Conservation (phyloP, 2,329 filamentous ascomycete species). For the Aplosporella prunicola region DNA sequence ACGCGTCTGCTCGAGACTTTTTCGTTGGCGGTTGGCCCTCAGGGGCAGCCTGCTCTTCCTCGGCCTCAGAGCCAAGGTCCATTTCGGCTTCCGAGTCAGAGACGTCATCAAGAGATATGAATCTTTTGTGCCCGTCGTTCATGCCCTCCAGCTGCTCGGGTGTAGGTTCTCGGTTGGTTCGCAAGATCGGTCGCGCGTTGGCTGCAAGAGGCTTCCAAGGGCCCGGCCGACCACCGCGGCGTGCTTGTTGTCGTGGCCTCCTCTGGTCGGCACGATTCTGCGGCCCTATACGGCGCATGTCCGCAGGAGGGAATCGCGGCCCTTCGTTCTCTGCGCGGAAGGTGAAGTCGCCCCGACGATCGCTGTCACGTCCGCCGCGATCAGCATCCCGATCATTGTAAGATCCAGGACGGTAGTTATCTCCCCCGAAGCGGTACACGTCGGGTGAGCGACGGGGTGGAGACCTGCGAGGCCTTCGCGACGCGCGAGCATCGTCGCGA, state of each 20-base stretch:
- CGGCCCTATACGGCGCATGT: constrained; percentile 7
- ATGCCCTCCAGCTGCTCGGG: constrained; percentile 39
- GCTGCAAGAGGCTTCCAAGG: constrained; percentile 21
- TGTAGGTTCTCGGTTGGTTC: constrained; percentile 30
- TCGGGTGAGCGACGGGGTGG: constrained; percentile 5
- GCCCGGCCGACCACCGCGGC: constrained; percentile 1
- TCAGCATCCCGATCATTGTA: constrained; percentile 13
- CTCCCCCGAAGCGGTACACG: constrained; percentile 13
- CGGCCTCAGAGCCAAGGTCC: constrained; percentile 20
- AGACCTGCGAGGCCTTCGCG: constrained; percentile 6
- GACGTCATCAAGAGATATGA: constrained; percentile 31
- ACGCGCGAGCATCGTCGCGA: constrained; percentile 5
- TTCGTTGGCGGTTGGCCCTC: constrained; percentile 13
- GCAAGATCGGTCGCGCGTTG: constrained; percentile 37
- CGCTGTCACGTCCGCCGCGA: constrained; percentile 13
- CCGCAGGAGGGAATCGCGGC: constrained; percentile 23
- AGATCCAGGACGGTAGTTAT: constrained; percentile 20
- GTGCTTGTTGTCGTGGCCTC: constrained; percentile 1
- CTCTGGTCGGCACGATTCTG: background rate
- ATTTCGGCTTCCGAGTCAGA: constrained; percentile 30
- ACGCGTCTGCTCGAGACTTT: constrained; percentile 19
- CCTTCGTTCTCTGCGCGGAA: constrained; percentile 22
- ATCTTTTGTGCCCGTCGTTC: constrained; percentile 30
- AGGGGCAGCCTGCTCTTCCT: constrained; percentile 12
- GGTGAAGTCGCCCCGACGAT: constrained; percentile 21